These are phyloP conservation scores for Salix udensis DNA, from an alignment of 345 rosid species.

Conservation along the genomic window DNA sequence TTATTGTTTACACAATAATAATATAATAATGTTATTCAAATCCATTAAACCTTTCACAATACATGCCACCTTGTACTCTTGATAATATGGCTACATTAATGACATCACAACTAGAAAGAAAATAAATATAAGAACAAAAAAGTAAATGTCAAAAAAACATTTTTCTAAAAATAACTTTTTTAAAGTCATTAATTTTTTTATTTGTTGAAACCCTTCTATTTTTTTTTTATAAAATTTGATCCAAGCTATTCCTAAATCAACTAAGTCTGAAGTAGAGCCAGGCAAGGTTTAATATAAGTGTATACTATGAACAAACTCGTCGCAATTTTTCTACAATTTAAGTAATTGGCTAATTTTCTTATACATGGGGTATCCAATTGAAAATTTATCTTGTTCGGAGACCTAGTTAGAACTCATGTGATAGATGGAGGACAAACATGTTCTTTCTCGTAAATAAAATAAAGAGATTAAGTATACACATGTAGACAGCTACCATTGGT, in stretches of 20 bases:
- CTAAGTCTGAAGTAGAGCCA: not conserved
- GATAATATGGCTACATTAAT: too few relatives aligned
- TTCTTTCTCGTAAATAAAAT: too few relatives aligned
- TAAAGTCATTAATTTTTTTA: too few relatives aligned
- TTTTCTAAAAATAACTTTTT: too few relatives aligned
- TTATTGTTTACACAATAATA: too few relatives aligned
- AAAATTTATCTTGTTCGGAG: not conserved
- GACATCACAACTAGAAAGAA: too few relatives aligned
- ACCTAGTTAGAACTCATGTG: not conserved
- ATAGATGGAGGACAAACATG: not conserved
- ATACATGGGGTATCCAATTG: not conserved
- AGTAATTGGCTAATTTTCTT: not conserved
- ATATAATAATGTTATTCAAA: too few relatives aligned
- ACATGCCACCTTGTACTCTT: too few relatives aligned
- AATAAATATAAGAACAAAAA: too few relatives aligned
- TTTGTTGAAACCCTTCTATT: not conserved
- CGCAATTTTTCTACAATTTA: not conserved
- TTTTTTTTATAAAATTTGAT: not conserved
- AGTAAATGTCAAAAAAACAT: too few relatives aligned
- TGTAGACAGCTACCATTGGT: not conserved
- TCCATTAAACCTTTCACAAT: too few relatives aligned
- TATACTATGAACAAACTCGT: not conserved
- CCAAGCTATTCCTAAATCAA: not conserved
- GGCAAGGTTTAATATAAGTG: not conserved
- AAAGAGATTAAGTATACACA: not conserved